These are phyloP conservation scores for Pulveroboletus ravenelii DNA, from an alignment of 768 basidiomycete species.

Conservation along the genomic window DNA sequence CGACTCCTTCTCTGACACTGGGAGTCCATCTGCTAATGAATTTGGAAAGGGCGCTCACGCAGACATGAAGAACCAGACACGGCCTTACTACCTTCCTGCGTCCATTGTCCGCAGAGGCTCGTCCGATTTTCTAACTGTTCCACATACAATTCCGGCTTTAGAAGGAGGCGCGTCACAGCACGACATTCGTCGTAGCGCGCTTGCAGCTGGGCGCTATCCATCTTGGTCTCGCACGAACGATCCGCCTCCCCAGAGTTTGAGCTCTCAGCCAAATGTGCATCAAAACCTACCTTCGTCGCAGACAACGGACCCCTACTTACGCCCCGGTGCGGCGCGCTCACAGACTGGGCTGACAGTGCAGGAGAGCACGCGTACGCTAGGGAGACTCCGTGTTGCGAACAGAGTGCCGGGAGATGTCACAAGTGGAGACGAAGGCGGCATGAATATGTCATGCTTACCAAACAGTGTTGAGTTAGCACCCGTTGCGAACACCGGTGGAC, in stretches of 20 bases:
- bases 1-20: conserved; percentile 3
- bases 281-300: conserved; percentile 7
- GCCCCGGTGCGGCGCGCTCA: conserved; percentile 15
- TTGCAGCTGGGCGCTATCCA: background rate
- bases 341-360: conserved; percentile 23
- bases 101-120: conserved; percentile 18
- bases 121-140: conserved; percentile 18
- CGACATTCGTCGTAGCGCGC: background rate
- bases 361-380: conserved; percentile 35
- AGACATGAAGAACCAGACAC: conserved; percentile 15
- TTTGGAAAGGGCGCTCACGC: conserved; percentile 1
- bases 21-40: background rate
- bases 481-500: background rate
- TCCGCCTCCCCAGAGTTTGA: conserved; percentile 5
- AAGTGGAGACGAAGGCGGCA: conserved; percentile 32
- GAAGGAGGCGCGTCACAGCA: conserved; percentile 6
- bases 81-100: conserved; percentile 22
- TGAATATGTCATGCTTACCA: conserved; percentile 2
- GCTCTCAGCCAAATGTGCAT: background rate
- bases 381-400: conserved; percentile 46
- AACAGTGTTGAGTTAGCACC: background rate
- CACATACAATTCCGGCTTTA: conserved; percentile 8
- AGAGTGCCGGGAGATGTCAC: conserved; percentile 42
- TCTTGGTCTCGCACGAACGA: background rate
- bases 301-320: background rate